Evolutionary conservation across 768 basidiomycete genomes (phyloP).

Genomic region (Leccinellum rugosiceps): DNA sequence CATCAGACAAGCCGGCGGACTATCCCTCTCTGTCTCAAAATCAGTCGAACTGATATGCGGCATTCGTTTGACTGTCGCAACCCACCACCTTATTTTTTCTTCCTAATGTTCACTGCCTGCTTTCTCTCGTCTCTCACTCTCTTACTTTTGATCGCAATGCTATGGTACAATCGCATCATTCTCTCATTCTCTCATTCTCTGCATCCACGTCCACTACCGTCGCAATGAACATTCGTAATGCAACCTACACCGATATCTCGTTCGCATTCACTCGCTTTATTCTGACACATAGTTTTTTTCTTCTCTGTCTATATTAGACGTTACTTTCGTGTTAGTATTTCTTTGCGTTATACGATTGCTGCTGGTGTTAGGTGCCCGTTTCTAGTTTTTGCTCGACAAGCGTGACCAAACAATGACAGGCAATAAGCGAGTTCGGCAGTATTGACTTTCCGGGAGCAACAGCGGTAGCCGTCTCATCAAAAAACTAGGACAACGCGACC

Average conservation of each 20-base stretch:
- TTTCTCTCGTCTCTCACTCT: slow-evolving; percentile 10
- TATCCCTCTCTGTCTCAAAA: slow-evolving; percentile 29
- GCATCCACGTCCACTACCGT: slow-evolving; percentile 32
- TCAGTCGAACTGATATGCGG: slow-evolving; percentile 17
- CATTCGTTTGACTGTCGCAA: slow-evolving; percentile 6
- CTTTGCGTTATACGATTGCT: slow-evolving; percentile 4
- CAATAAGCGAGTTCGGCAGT: slow-evolving; percentile 5
- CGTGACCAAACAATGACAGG: slow-evolving; percentile 25
- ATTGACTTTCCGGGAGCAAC: not conserved
- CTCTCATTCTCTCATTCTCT: slow-evolving; percentile 20
- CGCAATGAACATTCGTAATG: slow-evolving; percentile 38
- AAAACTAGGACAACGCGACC: slow-evolving; percentile 14
- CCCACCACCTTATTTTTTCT: slow-evolving; percentile 4
- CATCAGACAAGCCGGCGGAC: slow-evolving; percentile 29
- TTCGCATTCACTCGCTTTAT: slow-evolving; percentile 18
- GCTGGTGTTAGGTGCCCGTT: not conserved
- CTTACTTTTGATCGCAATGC: slow-evolving; percentile 32
- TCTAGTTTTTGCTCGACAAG: slow-evolving; percentile 12
- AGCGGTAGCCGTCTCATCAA: slow-evolving; percentile 1
- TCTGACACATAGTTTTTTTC: slow-evolving; percentile 26
- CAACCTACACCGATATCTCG: slow-evolving; percentile 25
- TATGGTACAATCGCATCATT: slow-evolving; percentile 36
- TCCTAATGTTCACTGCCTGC: not conserved
- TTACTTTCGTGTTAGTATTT: slow-evolving; percentile 16
- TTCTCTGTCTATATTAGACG: slow-evolving; percentile 34